Evolutionary conservation across 148 eudicot species (phyloP).

Genomic region (Amaranthus palmeri): DNA sequence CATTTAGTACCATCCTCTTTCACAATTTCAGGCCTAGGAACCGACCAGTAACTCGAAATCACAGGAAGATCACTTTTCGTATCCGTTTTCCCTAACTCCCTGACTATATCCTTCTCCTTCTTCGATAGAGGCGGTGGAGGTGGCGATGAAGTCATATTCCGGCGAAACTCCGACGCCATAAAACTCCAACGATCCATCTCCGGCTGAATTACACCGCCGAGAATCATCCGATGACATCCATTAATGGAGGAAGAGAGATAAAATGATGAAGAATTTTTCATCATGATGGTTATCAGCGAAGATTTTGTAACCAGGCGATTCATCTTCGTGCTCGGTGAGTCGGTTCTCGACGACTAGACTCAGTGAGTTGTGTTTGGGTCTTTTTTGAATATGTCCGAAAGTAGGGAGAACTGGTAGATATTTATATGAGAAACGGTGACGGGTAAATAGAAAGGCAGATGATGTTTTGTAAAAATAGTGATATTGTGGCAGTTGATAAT

Average conservation of each 20-base stretch:
- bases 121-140: neutral
- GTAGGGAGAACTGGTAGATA: neutral
- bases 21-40: slow-evolving; percentile 41
- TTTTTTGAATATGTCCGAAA: slow-evolving; percentile 6
- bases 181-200: slow-evolving; percentile 1
- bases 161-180: slow-evolving; percentile 16
- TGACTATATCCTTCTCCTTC: slow-evolving; percentile 18
- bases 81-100: slow-evolving; percentile 19
- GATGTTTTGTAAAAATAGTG: neutral
- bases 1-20: slow-evolving; percentile 71
- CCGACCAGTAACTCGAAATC: slow-evolving; percentile 74
- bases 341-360: neutral
- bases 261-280: slow-evolving; percentile 6
- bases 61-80: slow-evolving; percentile 17
- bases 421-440: neutral
- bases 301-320: slow-evolving; percentile 22
- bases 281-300: slow-evolving; percentile 3
- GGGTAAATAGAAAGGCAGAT: slow-evolving; percentile 6
- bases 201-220: neutral
- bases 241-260: slow-evolving; percentile 14
- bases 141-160: slow-evolving; percentile 22
- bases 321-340: slow-evolving; percentile 21
- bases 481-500: neutral
- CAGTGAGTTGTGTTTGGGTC: neutral
- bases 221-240: neutral